These are phyloP conservation scores for Baorangia bicolor DNA, from an alignment of 768 basidiomycete species.

Conservation along the genomic window DNA sequence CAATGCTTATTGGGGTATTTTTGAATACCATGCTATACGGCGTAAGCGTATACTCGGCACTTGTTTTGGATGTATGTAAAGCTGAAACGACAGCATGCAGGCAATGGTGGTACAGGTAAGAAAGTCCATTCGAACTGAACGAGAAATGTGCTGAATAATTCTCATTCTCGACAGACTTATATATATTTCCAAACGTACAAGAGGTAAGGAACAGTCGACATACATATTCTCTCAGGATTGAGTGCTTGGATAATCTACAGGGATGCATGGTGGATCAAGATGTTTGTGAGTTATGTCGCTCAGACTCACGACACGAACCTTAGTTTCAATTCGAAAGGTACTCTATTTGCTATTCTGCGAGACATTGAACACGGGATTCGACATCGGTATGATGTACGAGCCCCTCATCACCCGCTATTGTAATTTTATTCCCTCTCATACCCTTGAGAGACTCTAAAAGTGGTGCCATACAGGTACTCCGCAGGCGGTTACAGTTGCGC, in stretches of 20 bases:
- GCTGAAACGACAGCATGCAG: conserved; percentile 6
- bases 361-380: conserved; percentile 46
- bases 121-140: neutral
- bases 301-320: neutral
- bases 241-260: conserved; percentile 24
- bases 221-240: neutral
- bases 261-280: conserved; percentile 46
- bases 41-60: neutral
- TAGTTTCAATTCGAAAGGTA: conserved; percentile 32
- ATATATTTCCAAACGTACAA: conserved; percentile 46
- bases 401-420: conserved; percentile 49
- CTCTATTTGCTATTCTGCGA: conserved; percentile 45
- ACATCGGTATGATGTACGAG: conserved; percentile 45
- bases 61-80: neutral
- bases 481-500: neutral
- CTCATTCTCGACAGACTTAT: conserved; percentile 35
- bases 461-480: conserved; percentile 27
- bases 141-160: neutral
- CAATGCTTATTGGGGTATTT: conserved; percentile 13
- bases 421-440: conserved; percentile 9
- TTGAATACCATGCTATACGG: conserved; percentile 20
- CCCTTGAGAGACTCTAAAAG: conserved; percentile 7
- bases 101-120: conserved; percentile 10
- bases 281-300: conserved; percentile 37
- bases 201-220: conserved; percentile 26